Evolutionary conservation across 2,329 filamentous ascomycete genomes (phyloP), one percentile per base, ranked within the genome.

Genomic region (Aspergillus bombycis): DNA sequence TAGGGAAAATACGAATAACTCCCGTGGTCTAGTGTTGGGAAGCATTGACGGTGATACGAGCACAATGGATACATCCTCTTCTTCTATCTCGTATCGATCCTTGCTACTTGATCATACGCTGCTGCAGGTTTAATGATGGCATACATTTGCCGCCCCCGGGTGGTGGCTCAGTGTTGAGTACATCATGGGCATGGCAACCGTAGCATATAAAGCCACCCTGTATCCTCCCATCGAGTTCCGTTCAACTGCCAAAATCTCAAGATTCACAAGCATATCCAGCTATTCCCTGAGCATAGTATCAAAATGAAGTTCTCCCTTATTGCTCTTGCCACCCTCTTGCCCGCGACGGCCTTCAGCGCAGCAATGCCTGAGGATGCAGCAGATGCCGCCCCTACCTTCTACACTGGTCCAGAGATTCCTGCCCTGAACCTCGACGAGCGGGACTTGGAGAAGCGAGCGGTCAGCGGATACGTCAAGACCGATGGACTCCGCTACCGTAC

Each of bases 111-210:
- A 45, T 23, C 43, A n/a, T 11, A 21, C 41, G 41, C n/a, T 21
- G 1, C 41, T 11, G 14, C 34, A 14, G 12, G 7, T 32, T 10
- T 32, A 10, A 32, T 36, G 34, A 36, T 19, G 6, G 36, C 36
- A 41, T 41, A 3, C 36, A 41, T 41, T 9, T 3, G 38, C 38
- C 16, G 16, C 19, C 4, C 1, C n/a, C 7, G 16, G 19, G 1
- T 19, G 19, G 19, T 41, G 16, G 38, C 1, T n/a, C 38, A 19
- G 8, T 1, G 4, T n/a, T 0, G 0, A 10, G 6, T 19, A 41
- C 0, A 0, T 0, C 16, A 41, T 41, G 16, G 1, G 16, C 16
- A 41, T 19, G 16, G 12, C 9, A 14, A 23, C 11, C 11, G n/a
- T 5, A 45, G 0, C 0, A 14, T 45, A 21, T 45, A 45, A 45